Conservation (phyloP, 2,329 filamentous ascomycete species). For the Monascus ruber region DNA sequence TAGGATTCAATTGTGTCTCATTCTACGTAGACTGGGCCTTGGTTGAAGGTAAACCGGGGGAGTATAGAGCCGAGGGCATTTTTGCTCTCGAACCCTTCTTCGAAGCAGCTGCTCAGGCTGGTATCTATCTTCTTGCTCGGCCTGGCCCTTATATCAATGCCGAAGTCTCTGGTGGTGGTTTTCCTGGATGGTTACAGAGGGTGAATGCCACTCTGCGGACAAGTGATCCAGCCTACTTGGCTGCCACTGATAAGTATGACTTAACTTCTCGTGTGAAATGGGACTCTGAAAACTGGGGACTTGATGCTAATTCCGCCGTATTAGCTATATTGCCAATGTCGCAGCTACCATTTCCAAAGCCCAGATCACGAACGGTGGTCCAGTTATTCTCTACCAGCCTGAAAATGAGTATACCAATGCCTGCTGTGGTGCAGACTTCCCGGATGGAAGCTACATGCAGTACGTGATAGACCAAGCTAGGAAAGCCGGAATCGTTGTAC, state of each 20-base stretch:
- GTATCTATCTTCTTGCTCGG: constrained; percentile 63
- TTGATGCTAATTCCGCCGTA: not conserved
- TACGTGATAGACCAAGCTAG: constrained; percentile 59
- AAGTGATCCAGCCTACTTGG: constrained; percentile 48
- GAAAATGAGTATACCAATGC: constrained; percentile 67
- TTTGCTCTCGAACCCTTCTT: constrained; percentile 67
- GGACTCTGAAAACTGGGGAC: too few relatives aligned
- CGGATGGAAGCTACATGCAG: constrained; percentile 57
- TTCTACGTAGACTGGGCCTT: constrained; percentile 74
- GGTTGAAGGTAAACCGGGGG: constrained; percentile 59
- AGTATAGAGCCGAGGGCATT: constrained; percentile 59
- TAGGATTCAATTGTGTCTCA: constrained; percentile 69
- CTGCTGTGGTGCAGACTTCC: constrained; percentile 43
- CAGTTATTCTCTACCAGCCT: constrained; percentile 65
- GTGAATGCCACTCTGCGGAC: constrained; percentile 56
- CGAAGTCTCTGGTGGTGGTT: constrained; percentile 64
- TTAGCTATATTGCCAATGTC: constrained; percentile 50
- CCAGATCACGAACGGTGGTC: constrained; percentile 74
- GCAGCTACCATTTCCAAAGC: constrained; percentile 57
- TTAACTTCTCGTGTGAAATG: not conserved
- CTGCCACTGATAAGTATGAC: constrained; percentile 53
- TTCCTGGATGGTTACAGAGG: constrained; percentile 67
- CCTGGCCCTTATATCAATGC: constrained; percentile 71
- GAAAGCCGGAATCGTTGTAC: constrained; percentile 59
- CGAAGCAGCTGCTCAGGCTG: constrained; percentile 58